These are phyloP conservation scores for Candida pini DNA, from an alignment of 805 yeast genomes.

Conservation along the genomic window DNA sequence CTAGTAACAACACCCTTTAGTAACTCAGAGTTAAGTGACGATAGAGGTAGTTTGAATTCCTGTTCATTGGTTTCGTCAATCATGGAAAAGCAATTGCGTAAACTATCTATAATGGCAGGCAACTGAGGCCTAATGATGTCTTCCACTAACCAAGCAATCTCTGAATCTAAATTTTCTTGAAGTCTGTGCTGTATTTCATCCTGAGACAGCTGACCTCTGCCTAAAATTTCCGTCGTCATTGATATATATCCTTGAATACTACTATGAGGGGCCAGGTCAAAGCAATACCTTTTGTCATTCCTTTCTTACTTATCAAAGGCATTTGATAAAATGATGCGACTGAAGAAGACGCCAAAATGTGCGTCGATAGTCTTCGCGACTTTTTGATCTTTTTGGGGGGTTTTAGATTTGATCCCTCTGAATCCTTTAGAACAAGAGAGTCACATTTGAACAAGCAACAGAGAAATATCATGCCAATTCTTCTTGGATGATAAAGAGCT, in stretches of 20 bases:
- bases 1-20: constrained; percentile 59
- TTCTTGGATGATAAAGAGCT: too few relatives aligned
- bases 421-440: too few relatives aligned
- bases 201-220: constrained; percentile 1
- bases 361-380: too few relatives aligned
- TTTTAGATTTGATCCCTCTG: too few relatives aligned
- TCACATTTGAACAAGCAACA: too few relatives aligned
- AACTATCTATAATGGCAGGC: constrained; percentile 40
- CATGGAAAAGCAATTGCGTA: constrained; percentile 34
- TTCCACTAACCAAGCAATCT: constrained; percentile 42
- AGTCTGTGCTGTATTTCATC: constrained; percentile 4
- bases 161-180: constrained; percentile 16
- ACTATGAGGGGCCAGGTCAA: too few relatives aligned
- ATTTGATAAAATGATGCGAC: too few relatives aligned
- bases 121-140: constrained; percentile 43
- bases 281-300: too few relatives aligned
- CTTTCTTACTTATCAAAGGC: too few relatives aligned
- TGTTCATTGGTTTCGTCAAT: constrained; percentile 32
- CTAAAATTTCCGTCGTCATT: constrained; percentile 24
- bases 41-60: constrained; percentile 51
- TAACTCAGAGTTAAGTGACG: constrained; percentile 47
- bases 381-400: too few relatives aligned
- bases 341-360: too few relatives aligned
- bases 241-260: not conserved
- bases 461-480: too few relatives aligned